Evolutionary conservation across 768 basidiomycete species (phyloP), one percentile per base, ranked within the genome.

Genomic region (Stropharia rugosoannulata): DNA sequence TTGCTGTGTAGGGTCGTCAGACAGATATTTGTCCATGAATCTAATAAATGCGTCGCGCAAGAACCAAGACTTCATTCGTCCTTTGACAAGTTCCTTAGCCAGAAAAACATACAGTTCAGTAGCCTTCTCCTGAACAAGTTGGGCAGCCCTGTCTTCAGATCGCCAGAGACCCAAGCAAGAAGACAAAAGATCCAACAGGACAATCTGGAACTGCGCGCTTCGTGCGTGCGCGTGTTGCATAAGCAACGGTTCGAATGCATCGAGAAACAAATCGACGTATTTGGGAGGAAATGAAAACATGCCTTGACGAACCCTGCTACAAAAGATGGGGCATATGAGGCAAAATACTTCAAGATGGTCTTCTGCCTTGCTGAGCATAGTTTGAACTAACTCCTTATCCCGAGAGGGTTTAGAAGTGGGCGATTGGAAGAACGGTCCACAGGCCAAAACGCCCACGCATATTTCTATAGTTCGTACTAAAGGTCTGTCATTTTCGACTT

Each of bases 21-120:
- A 62, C 18, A 95, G 75, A 65, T 89, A 93, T 41, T 66, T 67
- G 56, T 86, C 84, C 45, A 94, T 69, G 66, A 96, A 89, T 32
- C 75, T 74, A 42, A 84, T 74, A 29, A 90, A 72, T 25, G 75
- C 65, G 62, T 91, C 86, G 35, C 93, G 83, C 27, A 86, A 74
- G 51, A 72, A 75, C 90, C 93, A 95, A 2, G 82, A 83, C 1
- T 73, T 70, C 5, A 85, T 65, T 43, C 77, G 68, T 35, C 73
- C 65, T 9, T 70, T 70, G 45, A 60, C 62, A 43, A 86, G 67
- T 55, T 75, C 69, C 4, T 63, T 64, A 32, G 81, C 75, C 49
- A 92, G 72, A 80, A 83, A 90, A 0, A 64, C 65, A 56, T 79
- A 82, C 32, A 95, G 68, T 19, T 66, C 51, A 25, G 76, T 73